These are phyloP conservation scores for Pleurotus tuoliensis DNA, from an alignment of 768 basidiomycete species.

Conservation along the genomic window DNA sequence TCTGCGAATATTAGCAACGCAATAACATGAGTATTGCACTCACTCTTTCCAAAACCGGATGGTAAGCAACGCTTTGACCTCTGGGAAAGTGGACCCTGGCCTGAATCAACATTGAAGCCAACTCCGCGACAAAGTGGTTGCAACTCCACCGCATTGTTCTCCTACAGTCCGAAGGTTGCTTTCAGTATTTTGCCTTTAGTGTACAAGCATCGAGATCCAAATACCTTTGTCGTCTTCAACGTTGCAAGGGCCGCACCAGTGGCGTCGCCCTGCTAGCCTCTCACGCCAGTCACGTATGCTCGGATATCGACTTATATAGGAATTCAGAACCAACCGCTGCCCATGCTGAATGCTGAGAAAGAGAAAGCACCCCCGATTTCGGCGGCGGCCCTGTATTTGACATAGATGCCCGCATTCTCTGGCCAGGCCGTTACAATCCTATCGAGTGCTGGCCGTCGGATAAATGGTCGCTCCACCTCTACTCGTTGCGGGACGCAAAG, in stretches of 20 bases:
- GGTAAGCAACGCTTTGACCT: conserved; percentile 6
- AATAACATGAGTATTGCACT: background rate
- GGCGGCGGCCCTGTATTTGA: no score
- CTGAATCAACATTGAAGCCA: background rate
- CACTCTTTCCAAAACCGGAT: background rate
- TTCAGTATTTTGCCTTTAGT: background rate
- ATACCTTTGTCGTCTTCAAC: conserved; percentile 6
- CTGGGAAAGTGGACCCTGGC: conserved; percentile 2
- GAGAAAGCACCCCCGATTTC: background rate
- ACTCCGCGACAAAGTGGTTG: conserved; percentile 2
- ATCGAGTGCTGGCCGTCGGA: no score
- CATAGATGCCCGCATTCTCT: no score
- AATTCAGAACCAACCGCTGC: background rate
- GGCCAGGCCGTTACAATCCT: no score
- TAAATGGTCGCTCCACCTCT: no score
- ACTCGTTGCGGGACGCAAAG: no score
- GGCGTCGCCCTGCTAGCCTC: conserved; percentile 1
- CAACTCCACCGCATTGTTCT: background rate
- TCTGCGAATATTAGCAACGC: background rate
- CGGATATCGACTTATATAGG: conserved; percentile 1
- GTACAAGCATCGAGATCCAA: background rate
- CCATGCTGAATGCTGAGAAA: background rate
- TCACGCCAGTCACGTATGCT: background rate
- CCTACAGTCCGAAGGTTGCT: background rate
- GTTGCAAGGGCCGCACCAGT: conserved; percentile 4